phyloP scores from a whole-genome alignment of 116 monocot genomes.

The Zostera marina region DNA sequence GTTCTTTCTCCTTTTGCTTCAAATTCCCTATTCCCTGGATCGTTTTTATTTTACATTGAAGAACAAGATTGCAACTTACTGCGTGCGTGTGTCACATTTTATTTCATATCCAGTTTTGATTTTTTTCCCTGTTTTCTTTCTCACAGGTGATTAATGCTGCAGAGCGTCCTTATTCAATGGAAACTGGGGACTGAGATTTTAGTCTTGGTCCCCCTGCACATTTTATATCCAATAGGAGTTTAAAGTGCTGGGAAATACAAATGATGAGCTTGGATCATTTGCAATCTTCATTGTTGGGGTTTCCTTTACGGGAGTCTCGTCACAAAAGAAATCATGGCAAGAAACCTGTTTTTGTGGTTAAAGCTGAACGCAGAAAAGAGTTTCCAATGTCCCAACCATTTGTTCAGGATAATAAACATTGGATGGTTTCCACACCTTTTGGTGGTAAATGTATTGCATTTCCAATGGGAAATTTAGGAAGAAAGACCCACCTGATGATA shows the following conservation, averaged over 20 bases:
- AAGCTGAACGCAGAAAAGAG: slow-evolving; percentile 3
- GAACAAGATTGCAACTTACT: too few species aligned
- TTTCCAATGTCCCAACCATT: slow-evolving; percentile 3
- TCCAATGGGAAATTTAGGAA: slow-evolving; percentile 8
- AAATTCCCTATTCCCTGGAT: too few species aligned
- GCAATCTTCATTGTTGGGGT: slow-evolving; percentile 25
- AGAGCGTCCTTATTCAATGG: not conserved
- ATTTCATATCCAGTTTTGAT: too few species aligned
- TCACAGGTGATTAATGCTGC: not conserved
- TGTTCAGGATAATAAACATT: not conserved
- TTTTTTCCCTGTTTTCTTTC: slow-evolving; percentile 17
- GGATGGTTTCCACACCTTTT: not conserved
- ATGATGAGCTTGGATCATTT: slow-evolving; percentile 34
- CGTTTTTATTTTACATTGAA: too few species aligned
- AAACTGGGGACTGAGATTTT: slow-evolving; percentile 36
- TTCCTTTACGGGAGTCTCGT: slow-evolving; percentile 13
- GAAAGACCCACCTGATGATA: slow-evolving; percentile 17
- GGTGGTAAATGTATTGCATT: slow-evolving; percentile 10
- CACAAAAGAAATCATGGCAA: slow-evolving; percentile 11
- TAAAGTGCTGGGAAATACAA: not conserved
- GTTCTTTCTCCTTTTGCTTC: too few species aligned
- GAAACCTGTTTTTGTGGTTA: slow-evolving; percentile 1
- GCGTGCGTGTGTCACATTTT: too few species aligned
- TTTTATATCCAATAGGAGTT: slow-evolving; percentile 1
- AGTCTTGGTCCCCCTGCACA: slow-evolving; percentile 53